phyloP scores from a whole-genome alignment of 345 rosid species.

The Raphanus raphanistrum region DNA sequence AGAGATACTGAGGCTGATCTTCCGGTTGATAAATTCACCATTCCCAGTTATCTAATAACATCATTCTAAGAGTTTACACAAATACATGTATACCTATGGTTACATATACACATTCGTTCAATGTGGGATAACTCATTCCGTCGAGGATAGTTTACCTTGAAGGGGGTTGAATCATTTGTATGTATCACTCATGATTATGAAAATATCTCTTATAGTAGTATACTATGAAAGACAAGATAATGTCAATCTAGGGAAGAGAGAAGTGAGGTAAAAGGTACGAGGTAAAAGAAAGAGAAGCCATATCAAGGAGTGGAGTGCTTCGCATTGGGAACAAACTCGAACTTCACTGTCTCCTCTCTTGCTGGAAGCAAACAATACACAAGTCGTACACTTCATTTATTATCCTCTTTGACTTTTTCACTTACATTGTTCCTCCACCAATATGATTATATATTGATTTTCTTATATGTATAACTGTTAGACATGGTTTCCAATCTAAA shows the following conservation, averaged over 20 bases:
- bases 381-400: slow-evolving; percentile 34
- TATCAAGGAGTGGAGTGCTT: slow-evolving; percentile 38
- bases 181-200: neutral
- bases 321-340: slow-evolving; percentile 40
- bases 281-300: slow-evolving; percentile 36
- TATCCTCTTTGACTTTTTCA: slow-evolving; percentile 37
- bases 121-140: neutral
- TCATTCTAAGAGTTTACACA: neutral
- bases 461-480: too few species aligned
- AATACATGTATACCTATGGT: neutral
- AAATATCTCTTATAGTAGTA: slow-evolving; percentile 1
- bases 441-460: too few species aligned
- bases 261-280: slow-evolving; percentile 35
- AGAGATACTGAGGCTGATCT: neutral
- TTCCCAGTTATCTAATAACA: neutral
- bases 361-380: slow-evolving; percentile 31
- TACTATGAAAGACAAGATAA: slow-evolving; percentile 25
- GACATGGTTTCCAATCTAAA: too few species aligned
- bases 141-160: neutral
- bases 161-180: slow-evolving; percentile 1
- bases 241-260: slow-evolving; percentile 26
- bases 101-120: neutral
- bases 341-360: slow-evolving; percentile 33
- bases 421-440: neutral
- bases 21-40: neutral